These are phyloP conservation scores for Coprinellus aureogranulatus DNA, from an alignment of 768 basidiomycete species.

Conservation along the genomic window DNA sequence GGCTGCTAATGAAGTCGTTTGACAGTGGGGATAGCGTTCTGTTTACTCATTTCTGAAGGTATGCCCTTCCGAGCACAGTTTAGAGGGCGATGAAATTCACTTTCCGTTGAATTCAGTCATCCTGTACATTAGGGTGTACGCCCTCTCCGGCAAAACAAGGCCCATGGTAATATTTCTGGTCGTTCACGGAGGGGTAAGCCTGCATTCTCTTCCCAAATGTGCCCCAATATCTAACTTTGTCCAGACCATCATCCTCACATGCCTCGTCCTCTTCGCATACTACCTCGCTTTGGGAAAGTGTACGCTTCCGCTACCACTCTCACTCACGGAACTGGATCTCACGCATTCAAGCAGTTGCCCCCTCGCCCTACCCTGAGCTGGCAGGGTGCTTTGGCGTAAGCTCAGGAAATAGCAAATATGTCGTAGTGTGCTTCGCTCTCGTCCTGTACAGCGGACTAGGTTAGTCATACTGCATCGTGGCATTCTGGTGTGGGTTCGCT, in stretches of 20 bases:
- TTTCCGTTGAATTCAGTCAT: not conserved
- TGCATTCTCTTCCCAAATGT: no score
- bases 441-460: conserved; percentile 7
- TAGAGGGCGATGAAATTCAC: not conserved
- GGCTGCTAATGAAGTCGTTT: not conserved
- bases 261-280: not conserved
- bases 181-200: not conserved
- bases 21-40: conserved; percentile 6
- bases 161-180: not conserved
- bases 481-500: not conserved
- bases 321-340: no score
- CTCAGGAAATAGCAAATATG: conserved; percentile 1
- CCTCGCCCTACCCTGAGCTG: not conserved
- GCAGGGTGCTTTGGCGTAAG: conserved; percentile 6
- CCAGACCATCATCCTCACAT: conserved; percentile 3
- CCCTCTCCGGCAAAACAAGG: not conserved
- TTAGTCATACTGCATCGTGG: not conserved
- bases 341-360: not conserved
- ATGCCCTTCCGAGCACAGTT: not conserved
- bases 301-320: not conserved
- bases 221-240: not conserved
- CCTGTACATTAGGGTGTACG: conserved; percentile 8
- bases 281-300: conserved; percentile 6
- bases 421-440: conserved; percentile 4
- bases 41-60: conserved; percentile 8